These are phyloP conservation scores for Albizia julibrissin DNA, from an alignment of 306 rosid species.

Conservation along the genomic window DNA sequence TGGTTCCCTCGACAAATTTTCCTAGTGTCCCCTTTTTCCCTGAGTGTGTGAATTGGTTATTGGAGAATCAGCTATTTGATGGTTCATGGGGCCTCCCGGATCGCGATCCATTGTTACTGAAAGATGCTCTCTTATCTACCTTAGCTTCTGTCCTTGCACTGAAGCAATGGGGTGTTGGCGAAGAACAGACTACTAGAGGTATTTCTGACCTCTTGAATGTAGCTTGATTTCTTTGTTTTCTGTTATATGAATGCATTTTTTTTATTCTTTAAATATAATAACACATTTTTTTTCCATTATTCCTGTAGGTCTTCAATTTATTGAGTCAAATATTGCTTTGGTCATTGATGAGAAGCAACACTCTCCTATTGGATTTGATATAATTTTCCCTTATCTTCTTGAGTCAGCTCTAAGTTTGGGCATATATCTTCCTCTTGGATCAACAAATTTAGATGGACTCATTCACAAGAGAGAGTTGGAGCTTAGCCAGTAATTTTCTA, in stretches of 20 bases:
- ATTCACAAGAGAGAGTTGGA: conserved; percentile 57
- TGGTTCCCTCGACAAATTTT: conserved; percentile 70
- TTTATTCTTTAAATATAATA: neutral
- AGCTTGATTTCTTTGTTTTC: conserved; percentile 3
- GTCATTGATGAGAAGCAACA: conserved; percentile 61
- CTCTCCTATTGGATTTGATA: conserved; percentile 73
- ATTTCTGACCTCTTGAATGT: neutral
- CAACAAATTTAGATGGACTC: conserved; percentile 49
- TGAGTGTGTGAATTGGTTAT: conserved; percentile 70
- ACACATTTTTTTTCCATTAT: neutral
- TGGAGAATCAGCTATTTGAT: conserved; percentile 69
- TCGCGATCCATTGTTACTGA: conserved; percentile 50
- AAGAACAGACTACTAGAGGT: conserved; percentile 66
- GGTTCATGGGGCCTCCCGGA: conserved; percentile 79
- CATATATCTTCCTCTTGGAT: conserved; percentile 50
- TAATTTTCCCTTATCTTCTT: conserved; percentile 69
- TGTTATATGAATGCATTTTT: conserved; percentile 23
- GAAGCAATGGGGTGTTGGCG: conserved; percentile 69
- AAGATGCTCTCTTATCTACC: conserved; percentile 77
- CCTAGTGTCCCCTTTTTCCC: conserved; percentile 64
- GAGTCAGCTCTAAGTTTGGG: conserved; percentile 57
- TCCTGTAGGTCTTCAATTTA: conserved; percentile 71
- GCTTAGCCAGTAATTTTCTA: conserved; percentile 54
- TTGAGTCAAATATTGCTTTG: conserved; percentile 65
- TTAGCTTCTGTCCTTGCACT: conserved; percentile 72